Base-by-base conservation (phyloP, 306 rosid species). In the Cercis canadensis region DNA sequence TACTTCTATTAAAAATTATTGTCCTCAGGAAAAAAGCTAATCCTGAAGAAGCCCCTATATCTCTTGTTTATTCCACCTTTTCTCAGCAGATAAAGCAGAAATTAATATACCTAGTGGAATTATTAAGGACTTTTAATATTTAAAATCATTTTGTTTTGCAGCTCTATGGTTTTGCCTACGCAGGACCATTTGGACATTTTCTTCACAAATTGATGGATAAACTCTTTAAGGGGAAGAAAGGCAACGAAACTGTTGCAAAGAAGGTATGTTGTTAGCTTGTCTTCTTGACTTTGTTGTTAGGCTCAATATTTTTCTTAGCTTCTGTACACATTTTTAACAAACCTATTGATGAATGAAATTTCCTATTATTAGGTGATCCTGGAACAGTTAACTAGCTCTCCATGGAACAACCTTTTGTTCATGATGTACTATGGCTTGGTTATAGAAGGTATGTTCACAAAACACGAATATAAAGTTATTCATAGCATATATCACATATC, bases 181-280 rank as follows among this genome's bases (percentile, higher is more conserved):
- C 81, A 1, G 97, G 98, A 60, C 97, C 98, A 36, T 90, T 93
- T 87, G 96, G 96, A 73, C 98, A 93, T 57, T 93, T 77, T 78
- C 85, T 93, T 37, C 98, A 93, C 81, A 90, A 87, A 62, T 71
- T 93, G 80, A 93, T 93, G 97, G 98, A 88, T 33, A 70, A 29
- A 65, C 71, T 93, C 69, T 93, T 93, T 73, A 88, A 79, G 82
- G 98, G 92, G 57, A 70, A 87, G 85, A 90, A 85, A 62, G 97
- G 83, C 77, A 90, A 78, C 13, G 80, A 84, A 32, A 87, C 92
- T 63, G 81, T 93, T 77, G 89, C 87, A 41, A 90, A 88, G 84
- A 90, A 93, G 98, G 98, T 87, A 63, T 44, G 7, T 33, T 13
- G 8, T 31, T 53, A 57, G 49, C 41, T 69, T 62, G 18, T 66